Evolutionary conservation across 129 eudicot genomes (phyloP).

Genomic region (Flaveria trinervia): DNA sequence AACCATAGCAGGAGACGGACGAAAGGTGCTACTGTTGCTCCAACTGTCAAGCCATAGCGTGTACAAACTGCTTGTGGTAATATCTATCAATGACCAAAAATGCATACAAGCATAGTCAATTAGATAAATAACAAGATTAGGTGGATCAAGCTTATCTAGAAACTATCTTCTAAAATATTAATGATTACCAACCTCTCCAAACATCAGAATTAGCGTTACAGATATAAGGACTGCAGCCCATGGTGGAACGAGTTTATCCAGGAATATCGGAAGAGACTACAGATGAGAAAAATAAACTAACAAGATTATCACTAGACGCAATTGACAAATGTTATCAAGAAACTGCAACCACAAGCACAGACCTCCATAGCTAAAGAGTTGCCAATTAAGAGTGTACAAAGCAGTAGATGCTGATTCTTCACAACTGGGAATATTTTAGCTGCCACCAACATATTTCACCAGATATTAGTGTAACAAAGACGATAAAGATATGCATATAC

Average conservation of each 20-base stretch:
- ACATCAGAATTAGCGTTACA: slow-evolving; percentile 93
- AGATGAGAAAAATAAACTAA: not conserved
- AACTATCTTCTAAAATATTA: not conserved
- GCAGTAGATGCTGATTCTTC: slow-evolving; percentile 95
- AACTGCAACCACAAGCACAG: slow-evolving; percentile 27
- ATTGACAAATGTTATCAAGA: slow-evolving; percentile 7
- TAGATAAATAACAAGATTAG: not conserved
- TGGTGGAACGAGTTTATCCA: slow-evolving; percentile 94
- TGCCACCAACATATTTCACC: slow-evolving; percentile 43
- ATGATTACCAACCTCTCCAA: slow-evolving; percentile 75
- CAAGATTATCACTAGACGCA: slow-evolving; percentile 1
- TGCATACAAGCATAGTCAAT: not conserved
- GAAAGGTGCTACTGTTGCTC: slow-evolving; percentile 89
- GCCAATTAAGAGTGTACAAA: slow-evolving; percentile 98
- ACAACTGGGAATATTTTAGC: slow-evolving; percentile 96
- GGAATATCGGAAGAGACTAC: slow-evolving; percentile 93
- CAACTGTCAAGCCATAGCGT: slow-evolving; percentile 91
- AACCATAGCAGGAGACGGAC: slow-evolving; percentile 79
- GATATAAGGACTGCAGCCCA: slow-evolving; percentile 96
- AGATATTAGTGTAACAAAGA: slow-evolving; percentile 13
- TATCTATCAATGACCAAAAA: slow-evolving; percentile 49
- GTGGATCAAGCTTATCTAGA: slow-evolving; percentile 2
- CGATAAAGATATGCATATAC: not conserved
- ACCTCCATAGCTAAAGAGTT: slow-evolving; percentile 99
- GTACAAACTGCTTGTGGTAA: slow-evolving; percentile 96